phyloP scores from a whole-genome alignment of 108 stramenopile species.

The Seminavis robusta region DNA sequence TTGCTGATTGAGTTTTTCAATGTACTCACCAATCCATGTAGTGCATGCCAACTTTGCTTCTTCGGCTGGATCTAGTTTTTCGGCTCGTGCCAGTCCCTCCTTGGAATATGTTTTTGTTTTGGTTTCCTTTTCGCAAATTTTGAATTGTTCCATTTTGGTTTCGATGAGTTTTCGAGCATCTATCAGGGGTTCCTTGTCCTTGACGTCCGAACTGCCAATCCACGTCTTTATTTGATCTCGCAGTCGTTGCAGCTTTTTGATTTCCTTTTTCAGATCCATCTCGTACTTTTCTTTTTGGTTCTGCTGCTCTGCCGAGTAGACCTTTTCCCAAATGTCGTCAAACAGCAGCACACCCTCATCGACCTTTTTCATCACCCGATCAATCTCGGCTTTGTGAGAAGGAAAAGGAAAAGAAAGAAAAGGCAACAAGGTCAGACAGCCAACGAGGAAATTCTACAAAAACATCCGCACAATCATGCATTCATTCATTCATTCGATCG shows the following conservation, averaged over 20 bases:
- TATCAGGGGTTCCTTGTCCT: slow-evolving; percentile 90
- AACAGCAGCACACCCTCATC: slow-evolving; percentile 97
- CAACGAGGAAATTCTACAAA: background rate
- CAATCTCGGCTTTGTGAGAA: slow-evolving; percentile 79
- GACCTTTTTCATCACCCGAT: slow-evolving; percentile 93
- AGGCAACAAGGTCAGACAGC: background rate
- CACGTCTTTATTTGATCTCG: slow-evolving; percentile 99
- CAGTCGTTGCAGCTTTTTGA: slow-evolving; percentile 97
- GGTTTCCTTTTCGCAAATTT: slow-evolving; percentile 97
- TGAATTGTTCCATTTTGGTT: slow-evolving; percentile 99
- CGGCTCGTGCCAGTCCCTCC: slow-evolving; percentile 89
- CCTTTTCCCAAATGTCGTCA: slow-evolving; percentile 99
- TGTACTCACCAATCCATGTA: slow-evolving; percentile 72
- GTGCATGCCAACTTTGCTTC: slow-evolving; percentile 70
- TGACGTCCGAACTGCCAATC: slow-evolving; percentile 94
- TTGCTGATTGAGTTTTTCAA: slow-evolving; percentile 62
- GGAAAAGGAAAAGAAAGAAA: background rate
- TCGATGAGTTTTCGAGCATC: slow-evolving; percentile 88
- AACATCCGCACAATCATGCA: background rate
- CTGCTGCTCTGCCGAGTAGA: slow-evolving; percentile 92
- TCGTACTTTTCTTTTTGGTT: slow-evolving; percentile 99
- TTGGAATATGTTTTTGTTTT: slow-evolving; percentile 98
- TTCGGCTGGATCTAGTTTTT: slow-evolving; percentile 75
- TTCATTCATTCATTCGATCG: background rate
- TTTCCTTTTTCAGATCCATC: slow-evolving; percentile 98